phyloP scores from a whole-genome alignment of 306 rosid genomes.

The Quercus agrifolia region DNA sequence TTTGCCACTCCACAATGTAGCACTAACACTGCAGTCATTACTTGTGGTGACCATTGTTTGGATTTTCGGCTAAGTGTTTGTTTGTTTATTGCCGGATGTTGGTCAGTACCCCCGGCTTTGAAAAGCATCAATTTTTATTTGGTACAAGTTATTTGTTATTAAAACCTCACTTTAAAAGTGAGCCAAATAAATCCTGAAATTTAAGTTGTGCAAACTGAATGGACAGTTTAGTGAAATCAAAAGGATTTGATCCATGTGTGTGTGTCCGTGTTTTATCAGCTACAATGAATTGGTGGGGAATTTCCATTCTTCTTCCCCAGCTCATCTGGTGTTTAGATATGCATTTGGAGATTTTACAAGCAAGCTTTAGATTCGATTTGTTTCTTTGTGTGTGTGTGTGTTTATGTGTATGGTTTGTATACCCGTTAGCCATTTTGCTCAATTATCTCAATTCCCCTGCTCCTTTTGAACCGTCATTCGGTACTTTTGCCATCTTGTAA shows the following conservation, averaged over 20 bases:
- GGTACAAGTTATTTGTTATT: too few species aligned
- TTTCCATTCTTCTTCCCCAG: not conserved
- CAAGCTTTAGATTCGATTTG: not conserved
- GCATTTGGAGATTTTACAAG: not conserved
- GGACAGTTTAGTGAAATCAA: not conserved
- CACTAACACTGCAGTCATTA: not conserved
- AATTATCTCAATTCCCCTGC: not conserved
- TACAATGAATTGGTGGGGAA: not conserved
- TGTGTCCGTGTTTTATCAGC: not conserved
- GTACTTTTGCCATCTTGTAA: not conserved
- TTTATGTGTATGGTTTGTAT: not conserved
- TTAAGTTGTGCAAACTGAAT: too few species aligned
- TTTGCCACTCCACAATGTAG: not conserved
- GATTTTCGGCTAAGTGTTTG: not conserved
- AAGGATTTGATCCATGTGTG: not conserved
- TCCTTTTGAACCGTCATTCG: not conserved
- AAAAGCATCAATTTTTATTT: too few species aligned
- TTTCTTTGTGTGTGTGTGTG: not conserved
- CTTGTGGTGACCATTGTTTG: not conserved
- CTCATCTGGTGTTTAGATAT: not conserved
- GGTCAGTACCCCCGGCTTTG: too few species aligned
- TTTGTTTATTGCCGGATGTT: too few species aligned
- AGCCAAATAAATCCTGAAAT: too few species aligned
- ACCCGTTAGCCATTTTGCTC: not conserved
- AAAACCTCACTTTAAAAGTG: too few species aligned